Evolutionary conservation across 192 early-diverging fungal genomes (phyloP), one percentile per base, ranked within the genome.

Genomic region (Backusella macrospora): DNA sequence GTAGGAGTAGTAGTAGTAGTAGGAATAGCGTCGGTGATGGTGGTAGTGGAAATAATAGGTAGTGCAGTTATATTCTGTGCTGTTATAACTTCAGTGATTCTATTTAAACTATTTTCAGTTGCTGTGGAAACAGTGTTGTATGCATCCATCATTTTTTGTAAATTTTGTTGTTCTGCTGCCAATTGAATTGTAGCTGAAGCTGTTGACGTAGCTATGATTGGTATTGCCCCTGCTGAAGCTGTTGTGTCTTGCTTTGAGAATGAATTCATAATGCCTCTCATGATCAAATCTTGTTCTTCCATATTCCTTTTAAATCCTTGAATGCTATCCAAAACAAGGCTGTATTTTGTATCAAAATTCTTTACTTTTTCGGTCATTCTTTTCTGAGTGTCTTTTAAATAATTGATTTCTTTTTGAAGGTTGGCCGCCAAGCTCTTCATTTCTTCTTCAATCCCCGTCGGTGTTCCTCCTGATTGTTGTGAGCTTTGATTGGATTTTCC

Each of bases 261-360:
- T 34, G 78, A 73, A 18, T 65, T 69, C 38, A 88, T 46, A 34
- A 88, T 75, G 21, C 73, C 73, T 8, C 82, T 81, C 46, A 86
- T 80, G n/a, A 86, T 44, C 39, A 77, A 39, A 68, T 88, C 84
- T 63, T 88, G 86, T n/a, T 75, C 75, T 45, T 75, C 65, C 74
- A 86, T 81, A 59, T 79, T 84, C 62, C 78, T 76, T 62, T 83
- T 77, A 55, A 83, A 87, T 16, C 78, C 73, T 23, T 70, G 45
- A 23, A 87, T 70, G 64, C 83, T 83, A 62, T 77, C 76, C 38
- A 81, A 59, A 4, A 78, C 73, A 1, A 62, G 46, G 43, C 42
- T 65, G 49, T 81, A 81, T 48, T 71, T 81, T 40, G 73, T 75
- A 59, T 59, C 70, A 15, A 76, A 70, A 29, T 65, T 26, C 14